Evolutionary conservation across 768 basidiomycete genomes (phyloP).

Genomic region (Suillus alpinus): DNA sequence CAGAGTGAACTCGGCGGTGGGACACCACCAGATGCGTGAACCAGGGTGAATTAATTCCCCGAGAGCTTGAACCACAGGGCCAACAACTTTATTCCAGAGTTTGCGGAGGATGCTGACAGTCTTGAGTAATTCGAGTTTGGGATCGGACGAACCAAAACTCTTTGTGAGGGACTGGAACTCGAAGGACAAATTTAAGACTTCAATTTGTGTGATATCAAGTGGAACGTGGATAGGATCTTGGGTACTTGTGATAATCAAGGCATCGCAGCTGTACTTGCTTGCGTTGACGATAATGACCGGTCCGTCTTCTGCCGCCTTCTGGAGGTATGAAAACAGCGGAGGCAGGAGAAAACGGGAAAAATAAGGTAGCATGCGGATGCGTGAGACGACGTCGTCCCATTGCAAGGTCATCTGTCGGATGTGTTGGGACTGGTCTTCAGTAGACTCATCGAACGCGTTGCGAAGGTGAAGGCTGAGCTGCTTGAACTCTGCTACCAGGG

Average conservation of each 20-base stretch:
- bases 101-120: neutral
- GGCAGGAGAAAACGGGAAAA: constrained; percentile 17
- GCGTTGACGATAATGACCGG: constrained; percentile 18
- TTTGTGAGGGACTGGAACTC: neutral
- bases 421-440: neutral
- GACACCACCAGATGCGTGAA: constrained; percentile 8
- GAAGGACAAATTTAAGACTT: neutral
- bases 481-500: constrained; percentile 9
- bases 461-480: constrained; percentile 7
- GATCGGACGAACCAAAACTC: neutral
- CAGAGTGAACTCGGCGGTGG: constrained; percentile 16
- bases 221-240: neutral
- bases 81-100: neutral
- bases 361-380: neutral
- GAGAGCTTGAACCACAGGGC: neutral
- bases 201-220: neutral
- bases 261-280: constrained; percentile 13
- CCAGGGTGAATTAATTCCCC: neutral
- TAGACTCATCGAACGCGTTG: neutral
- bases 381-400: too few relatives aligned
- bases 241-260: constrained; percentile 3
- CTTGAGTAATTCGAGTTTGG: neutral
- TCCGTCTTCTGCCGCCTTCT: constrained; percentile 13
- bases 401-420: too few relatives aligned
- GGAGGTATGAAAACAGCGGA: constrained; percentile 7